Percentiles rank a stretch among this genome's conserved stretches.
These are phyloP conservation scores for Lomentospora prolificans DNA, from an alignment of 2,329 filamentous ascomycete species.

Conservation along the genomic window DNA sequence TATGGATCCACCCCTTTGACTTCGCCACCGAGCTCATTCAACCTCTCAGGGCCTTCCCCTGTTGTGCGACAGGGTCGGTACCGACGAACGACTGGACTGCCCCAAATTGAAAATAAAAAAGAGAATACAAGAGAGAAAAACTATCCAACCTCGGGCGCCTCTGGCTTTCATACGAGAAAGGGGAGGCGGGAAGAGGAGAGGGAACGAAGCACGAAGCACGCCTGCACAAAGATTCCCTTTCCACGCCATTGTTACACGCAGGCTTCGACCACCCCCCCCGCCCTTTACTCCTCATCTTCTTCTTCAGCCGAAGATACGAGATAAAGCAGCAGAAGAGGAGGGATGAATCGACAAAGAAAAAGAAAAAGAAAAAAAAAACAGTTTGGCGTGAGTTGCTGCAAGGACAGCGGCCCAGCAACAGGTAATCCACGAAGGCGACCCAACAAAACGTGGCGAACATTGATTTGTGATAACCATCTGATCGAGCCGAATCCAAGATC, in stretches of 20 bases:
- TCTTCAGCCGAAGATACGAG: background rate
- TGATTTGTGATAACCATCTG: background rate
- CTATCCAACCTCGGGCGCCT: background rate
- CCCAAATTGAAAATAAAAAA: background rate
- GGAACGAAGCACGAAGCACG: too few species aligned
- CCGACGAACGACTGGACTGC: background rate
- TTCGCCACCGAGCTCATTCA: background rate
- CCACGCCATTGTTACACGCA: too few species aligned
- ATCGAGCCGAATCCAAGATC: background rate
- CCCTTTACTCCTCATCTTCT: background rate
- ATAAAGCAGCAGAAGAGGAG: background rate
- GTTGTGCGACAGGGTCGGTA: conserved; percentile 1
- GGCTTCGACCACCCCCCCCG: too few species aligned
- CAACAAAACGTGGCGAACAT: background rate
- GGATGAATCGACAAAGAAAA: too few species aligned
- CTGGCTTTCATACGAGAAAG: background rate
- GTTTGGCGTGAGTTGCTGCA: background rate
- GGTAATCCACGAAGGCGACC: too few species aligned
- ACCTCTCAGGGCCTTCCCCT: conserved; percentile 1
- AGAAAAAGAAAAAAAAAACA: background rate
- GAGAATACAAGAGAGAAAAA: background rate
- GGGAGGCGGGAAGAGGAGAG: background rate
- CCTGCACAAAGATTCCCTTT: too few species aligned
- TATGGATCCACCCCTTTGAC: background rate
- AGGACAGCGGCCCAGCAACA: too few species aligned